Evolutionary conservation across 2,329 filamentous ascomycete species (phyloP).

Genomic region (Chalaropsis thielavioides): DNA sequence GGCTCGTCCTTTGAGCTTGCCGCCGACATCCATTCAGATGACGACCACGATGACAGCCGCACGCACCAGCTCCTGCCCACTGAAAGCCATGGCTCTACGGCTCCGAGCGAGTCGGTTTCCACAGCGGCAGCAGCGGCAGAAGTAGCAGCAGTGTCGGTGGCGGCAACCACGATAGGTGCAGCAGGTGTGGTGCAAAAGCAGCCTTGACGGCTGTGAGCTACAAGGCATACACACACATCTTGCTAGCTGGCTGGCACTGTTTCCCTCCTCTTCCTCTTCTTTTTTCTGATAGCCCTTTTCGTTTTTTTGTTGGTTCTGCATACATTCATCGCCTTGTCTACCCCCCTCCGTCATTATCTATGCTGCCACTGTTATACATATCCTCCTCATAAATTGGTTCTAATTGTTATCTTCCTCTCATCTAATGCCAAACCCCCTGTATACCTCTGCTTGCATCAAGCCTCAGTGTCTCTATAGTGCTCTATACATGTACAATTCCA

Average conservation of each 20-base stretch:
- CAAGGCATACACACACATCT: neutral
- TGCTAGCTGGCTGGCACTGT: neutral
- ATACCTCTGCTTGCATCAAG: neutral
- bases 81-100: neutral
- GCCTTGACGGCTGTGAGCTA: neutral
- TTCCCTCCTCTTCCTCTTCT: neutral
- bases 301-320: too few relatives aligned
- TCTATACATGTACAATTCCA: neutral
- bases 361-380: too few relatives aligned
- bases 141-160: neutral
- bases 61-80: neutral
- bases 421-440: neutral
- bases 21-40: slow-evolving; percentile 15
- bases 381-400: too few relatives aligned
- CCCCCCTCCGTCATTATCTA: too few relatives aligned
- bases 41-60: slow-evolving; percentile 3
- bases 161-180: neutral
- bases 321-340: too few relatives aligned
- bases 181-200: neutral
- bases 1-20: slow-evolving; percentile 16
- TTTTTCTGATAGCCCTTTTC: too few relatives aligned
- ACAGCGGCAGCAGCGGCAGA: neutral
- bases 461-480: too few relatives aligned
- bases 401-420: too few relatives aligned
- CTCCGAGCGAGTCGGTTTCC: neutral